Conservation (phyloP, 1,139 yeast species). For the Kluyveromyces sp. region DNA sequence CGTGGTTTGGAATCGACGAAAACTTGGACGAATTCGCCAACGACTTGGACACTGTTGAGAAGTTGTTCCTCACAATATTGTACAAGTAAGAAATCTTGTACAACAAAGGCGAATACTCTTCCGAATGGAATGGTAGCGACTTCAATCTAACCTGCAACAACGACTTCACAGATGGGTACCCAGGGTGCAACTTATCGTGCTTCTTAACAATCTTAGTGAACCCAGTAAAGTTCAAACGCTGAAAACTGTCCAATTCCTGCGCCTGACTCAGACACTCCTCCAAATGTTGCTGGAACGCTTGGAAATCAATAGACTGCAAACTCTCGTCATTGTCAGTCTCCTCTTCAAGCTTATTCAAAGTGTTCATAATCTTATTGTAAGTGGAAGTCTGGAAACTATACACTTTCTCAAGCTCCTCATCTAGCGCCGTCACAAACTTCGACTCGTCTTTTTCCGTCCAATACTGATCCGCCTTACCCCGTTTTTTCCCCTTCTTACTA, state of each 20-base stretch:
- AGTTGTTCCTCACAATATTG: slow-evolving; percentile 53
- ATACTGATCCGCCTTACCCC: slow-evolving; percentile 17
- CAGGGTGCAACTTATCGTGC: slow-evolving; percentile 84
- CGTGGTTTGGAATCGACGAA: slow-evolving; percentile 23
- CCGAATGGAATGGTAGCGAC: slow-evolving; percentile 85
- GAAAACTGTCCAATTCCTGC: slow-evolving; percentile 81
- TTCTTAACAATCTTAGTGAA: slow-evolving; percentile 90
- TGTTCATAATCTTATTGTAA: slow-evolving; percentile 61
- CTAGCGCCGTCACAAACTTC: slow-evolving; percentile 71
- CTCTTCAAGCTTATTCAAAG: slow-evolving; percentile 56
- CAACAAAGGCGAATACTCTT: slow-evolving; percentile 86
- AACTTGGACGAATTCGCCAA: slow-evolving; percentile 26
- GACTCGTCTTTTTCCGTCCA: slow-evolving; percentile 85
- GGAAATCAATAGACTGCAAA: slow-evolving; percentile 23
- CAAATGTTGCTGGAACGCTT: slow-evolving; percentile 50
- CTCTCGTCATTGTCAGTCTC: slow-evolving; percentile 29
- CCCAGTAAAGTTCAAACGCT: slow-evolving; percentile 88
- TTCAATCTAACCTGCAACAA: slow-evolving; percentile 79
- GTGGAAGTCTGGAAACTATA: slow-evolving; percentile 72
- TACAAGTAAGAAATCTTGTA: slow-evolving; percentile 77
- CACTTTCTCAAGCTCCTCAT: slow-evolving; percentile 85
- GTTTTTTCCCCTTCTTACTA: slow-evolving; percentile 21
- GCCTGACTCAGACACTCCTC: slow-evolving; percentile 71
- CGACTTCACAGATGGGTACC: slow-evolving; percentile 75
- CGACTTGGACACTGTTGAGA: slow-evolving; percentile 22